Evolutionary conservation across 2,329 filamentous ascomycete species (phyloP).

Genomic region (Niveomyces coronatus): DNA sequence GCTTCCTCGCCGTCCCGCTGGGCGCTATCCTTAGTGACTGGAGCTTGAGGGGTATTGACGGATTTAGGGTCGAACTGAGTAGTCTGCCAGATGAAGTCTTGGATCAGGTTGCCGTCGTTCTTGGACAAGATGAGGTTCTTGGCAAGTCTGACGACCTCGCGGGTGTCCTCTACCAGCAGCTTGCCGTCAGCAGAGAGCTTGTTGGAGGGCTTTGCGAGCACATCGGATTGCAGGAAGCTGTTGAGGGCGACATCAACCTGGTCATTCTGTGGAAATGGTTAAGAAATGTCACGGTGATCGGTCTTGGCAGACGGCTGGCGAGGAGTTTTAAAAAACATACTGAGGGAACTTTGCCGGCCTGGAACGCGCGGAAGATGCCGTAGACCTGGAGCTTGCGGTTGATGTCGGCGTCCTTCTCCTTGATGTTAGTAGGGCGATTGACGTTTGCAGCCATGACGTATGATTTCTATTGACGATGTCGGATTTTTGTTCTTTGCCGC

Average conservation of each 20-base stretch:
- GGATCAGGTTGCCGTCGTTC: slow-evolving; percentile 87
- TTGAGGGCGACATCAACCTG: slow-evolving; percentile 94
- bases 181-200: slow-evolving; percentile 78
- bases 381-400: slow-evolving; percentile 93
- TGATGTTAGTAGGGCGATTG: slow-evolving; percentile 63
- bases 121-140: slow-evolving; percentile 82
- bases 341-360: slow-evolving; percentile 82
- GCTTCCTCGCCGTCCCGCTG: slow-evolving; percentile 77
- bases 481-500: too few species aligned
- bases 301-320: neutral
- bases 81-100: slow-evolving; percentile 96
- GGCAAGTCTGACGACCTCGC: slow-evolving; percentile 70
- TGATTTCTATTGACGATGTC: slow-evolving; percentile 10
- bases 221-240: slow-evolving; percentile 65
- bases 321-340: slow-evolving; percentile 43
- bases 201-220: slow-evolving; percentile 58
- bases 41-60: slow-evolving; percentile 51
- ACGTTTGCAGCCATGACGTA: slow-evolving; percentile 32
- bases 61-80: slow-evolving; percentile 59
- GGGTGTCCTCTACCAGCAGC: slow-evolving; percentile 65
- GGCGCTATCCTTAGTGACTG: slow-evolving; percentile 65
- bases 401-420: slow-evolving; percentile 75
- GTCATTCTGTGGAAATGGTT: slow-evolving; percentile 53
- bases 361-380: slow-evolving; percentile 78
- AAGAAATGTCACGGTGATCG: slow-evolving; percentile 11